phyloP scores from a whole-genome alignment of 75 land plant species.

The Ceratopteris richardii region DNA sequence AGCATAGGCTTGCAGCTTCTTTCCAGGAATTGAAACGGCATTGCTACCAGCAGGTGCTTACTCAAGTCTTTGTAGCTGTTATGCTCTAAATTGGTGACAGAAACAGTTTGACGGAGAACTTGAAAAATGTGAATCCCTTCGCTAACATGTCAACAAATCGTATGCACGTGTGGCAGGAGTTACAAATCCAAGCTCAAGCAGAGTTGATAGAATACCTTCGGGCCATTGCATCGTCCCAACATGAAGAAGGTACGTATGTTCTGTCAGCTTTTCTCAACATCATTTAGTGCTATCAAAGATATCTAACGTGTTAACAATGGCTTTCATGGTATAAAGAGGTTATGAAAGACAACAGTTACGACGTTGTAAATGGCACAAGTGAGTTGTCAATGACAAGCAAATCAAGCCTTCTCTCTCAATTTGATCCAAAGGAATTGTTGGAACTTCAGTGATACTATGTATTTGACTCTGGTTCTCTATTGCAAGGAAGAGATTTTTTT shows the following conservation, averaged over 20 bases:
- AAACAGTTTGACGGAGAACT: too few relatives aligned
- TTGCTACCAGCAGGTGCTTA: slow-evolving; percentile 9
- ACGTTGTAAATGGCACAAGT: background rate
- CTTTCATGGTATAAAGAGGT: background rate
- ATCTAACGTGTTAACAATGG: too few relatives aligned
- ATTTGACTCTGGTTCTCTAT: too few relatives aligned
- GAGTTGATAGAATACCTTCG: slow-evolving; percentile 10
- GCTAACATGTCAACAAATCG: too few relatives aligned
- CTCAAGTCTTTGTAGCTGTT: background rate
- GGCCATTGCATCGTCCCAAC: slow-evolving; percentile 6
- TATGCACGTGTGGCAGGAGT: slow-evolving; percentile 8
- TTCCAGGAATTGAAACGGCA: slow-evolving; percentile 4
- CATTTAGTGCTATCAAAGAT: background rate
- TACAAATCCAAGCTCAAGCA: slow-evolving; percentile 12
- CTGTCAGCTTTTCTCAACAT: background rate
- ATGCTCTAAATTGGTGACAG: background rate
- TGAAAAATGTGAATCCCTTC: too few relatives aligned
- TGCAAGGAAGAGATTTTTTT: too few relatives aligned
- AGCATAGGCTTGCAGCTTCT: slow-evolving; percentile 11
- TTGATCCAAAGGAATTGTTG: background rate
- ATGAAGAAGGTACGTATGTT: slow-evolving; percentile 6
- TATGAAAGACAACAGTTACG: background rate
- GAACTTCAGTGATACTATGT: background rate
- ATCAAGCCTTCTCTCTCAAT: background rate
- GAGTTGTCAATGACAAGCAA: background rate